phyloP scores from a whole-genome alignment of 768 basidiomycete species.

The Gloeophyllum trabeum region DNA sequence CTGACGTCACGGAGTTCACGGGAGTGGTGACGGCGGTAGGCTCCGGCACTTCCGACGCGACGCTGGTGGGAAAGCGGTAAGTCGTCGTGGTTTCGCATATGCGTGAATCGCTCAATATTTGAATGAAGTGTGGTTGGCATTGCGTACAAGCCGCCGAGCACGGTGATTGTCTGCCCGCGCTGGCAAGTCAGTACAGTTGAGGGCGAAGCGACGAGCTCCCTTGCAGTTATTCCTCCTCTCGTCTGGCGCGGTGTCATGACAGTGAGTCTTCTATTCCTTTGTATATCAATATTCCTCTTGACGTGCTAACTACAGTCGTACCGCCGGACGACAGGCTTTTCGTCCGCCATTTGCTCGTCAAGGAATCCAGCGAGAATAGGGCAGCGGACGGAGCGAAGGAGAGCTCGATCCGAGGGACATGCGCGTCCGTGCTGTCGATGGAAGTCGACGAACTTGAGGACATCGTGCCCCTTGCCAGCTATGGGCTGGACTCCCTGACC shows the following conservation, averaged over 20 bases:
- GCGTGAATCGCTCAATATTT: background rate
- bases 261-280: slow-evolving; percentile 2
- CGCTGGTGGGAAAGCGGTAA: too few relatives aligned
- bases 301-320: too few relatives aligned
- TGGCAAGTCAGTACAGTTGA: too few relatives aligned
- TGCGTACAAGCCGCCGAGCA: background rate
- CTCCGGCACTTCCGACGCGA: too few relatives aligned
- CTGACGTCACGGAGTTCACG: slow-evolving; percentile 3
- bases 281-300: too few relatives aligned
- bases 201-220: too few relatives aligned
- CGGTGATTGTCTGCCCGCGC: slow-evolving; percentile 5
- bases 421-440: slow-evolving; percentile 2
- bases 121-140: slow-evolving; percentile 5
- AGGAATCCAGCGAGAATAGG: slow-evolving; percentile 2
- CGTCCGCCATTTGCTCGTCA: slow-evolving; percentile 3
- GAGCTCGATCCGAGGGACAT: slow-evolving; percentile 2
- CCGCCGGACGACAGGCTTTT: background rate
- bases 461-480: background rate
- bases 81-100: too few relatives aligned
- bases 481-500: slow-evolving; percentile 1
- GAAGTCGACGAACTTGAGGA: background rate
- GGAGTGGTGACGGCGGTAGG: too few relatives aligned
- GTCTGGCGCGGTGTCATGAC: slow-evolving; percentile 3
- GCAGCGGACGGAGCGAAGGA: slow-evolving; percentile 1
- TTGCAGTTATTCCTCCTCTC: slow-evolving; percentile 4